phyloP scores from a whole-genome alignment of 805 yeast genomes.

The Phaffomyces antillensis region DNA sequence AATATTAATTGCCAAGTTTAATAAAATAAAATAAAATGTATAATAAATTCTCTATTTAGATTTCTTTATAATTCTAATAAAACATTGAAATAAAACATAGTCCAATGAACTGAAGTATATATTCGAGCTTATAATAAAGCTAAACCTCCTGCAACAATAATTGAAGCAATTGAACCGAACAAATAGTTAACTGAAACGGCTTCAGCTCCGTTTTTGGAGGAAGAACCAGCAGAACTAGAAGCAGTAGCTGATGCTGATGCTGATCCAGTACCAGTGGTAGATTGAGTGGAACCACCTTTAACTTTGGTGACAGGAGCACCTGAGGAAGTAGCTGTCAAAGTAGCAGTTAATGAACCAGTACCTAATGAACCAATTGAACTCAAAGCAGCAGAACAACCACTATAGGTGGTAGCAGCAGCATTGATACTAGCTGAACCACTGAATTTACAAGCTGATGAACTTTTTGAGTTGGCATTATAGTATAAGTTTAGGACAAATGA shows the following conservation, averaged over 20 bases:
- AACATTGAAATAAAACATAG: neutral
- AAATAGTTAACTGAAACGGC: constrained; percentile 23
- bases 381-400: constrained; percentile 50
- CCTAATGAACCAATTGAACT: constrained; percentile 67
- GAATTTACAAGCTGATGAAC: constrained; percentile 54
- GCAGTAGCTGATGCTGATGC: constrained; percentile 12
- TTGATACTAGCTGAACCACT: constrained; percentile 57
- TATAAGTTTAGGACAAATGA: constrained; percentile 60
- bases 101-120: neutral
- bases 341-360: constrained; percentile 25
- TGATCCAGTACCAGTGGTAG: constrained; percentile 3
- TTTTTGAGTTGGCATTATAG: constrained; percentile 40
- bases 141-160: constrained; percentile 29
- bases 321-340: neutral
- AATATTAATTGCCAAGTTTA: too few relatives aligned
- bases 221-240: constrained; percentile 13
- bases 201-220: neutral
- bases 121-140: constrained; percentile 22
- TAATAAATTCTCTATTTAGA: too few relatives aligned
- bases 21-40: too few relatives aligned
- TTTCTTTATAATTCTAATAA: neutral
- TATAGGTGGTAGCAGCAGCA: constrained; percentile 39
- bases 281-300: constrained; percentile 6
- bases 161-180: constrained; percentile 25
- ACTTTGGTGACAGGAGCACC: constrained; percentile 5